Base-by-base conservation (phyloP, 768 basidiomycete genomes). In the Lactarius hengduanensis region DNA sequence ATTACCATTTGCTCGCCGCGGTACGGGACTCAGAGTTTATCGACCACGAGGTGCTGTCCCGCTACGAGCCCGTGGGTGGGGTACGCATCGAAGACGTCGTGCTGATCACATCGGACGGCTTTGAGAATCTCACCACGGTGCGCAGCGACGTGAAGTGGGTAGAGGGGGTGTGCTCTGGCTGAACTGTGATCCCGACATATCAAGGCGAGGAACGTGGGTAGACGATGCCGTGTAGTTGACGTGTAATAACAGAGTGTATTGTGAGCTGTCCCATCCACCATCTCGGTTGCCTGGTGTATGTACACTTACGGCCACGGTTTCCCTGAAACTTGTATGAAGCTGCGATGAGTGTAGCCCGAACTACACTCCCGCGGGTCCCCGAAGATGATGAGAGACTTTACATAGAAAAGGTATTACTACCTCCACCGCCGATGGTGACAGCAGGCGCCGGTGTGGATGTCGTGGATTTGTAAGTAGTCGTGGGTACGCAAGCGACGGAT, bases 81-180 rank as follows among this genome's bases (percentile, higher is more conserved):
- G 90, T 98, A 2, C 79, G 96, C 59, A 96, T 98, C 69, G 96
- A 98, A 75, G 96, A 98, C 74, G 94, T 91, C 36, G 83, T 98
- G 4, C 76, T 92, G 7, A 87, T 99, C 68, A 93, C 87, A 16
- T 76, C 80, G 63, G 80, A 81, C 16, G 91, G 92, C 8, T 85
- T 82, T 71, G 88, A 94, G 78, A 96, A 95, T 77, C 72, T 97
- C 69, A 97, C 96, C 0, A 90, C 87, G 8, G 91, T 93, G 11
- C 83, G 80, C 64, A 94, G 94, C 74, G 93, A 92, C 63, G 83
- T 89, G 5, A 86, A 82, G 3, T 94, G 91, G 87, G 73, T 98
- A 9, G 96, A 98, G 75, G 81, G 77, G 2, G 81, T 96, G 1
- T 95, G 92, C 72, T 89, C 90, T 38, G 94, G 94, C n/a, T 20